Evolutionary conservation across 441 rosid genomes (phyloP).

Genomic region (Arabidopsis lyrata): DNA sequence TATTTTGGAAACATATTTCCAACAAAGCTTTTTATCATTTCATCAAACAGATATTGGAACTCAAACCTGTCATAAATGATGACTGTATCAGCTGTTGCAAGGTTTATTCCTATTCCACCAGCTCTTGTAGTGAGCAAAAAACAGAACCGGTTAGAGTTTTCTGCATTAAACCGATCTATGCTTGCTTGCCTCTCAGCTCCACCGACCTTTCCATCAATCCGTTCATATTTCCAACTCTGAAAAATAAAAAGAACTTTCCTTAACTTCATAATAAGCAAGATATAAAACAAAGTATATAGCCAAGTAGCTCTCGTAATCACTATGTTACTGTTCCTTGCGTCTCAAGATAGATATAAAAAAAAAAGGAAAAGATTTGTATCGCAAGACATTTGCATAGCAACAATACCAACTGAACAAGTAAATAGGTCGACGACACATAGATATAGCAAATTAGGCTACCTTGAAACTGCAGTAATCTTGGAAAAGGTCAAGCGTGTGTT

Average conservation of each 20-base stretch:
- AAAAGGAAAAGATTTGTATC: neutral
- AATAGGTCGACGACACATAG: neutral
- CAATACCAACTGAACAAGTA: neutral
- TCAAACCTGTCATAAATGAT: slow-evolving; percentile 89
- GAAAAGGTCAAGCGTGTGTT: slow-evolving; percentile 83
- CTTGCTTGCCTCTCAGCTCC: slow-evolving; percentile 91
- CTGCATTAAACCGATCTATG: slow-evolving; percentile 84
- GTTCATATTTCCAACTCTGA: slow-evolving; percentile 86
- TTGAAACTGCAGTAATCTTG: slow-evolving; percentile 78
- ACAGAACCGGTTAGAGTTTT: slow-evolving; percentile 85
- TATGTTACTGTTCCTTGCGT: neutral
- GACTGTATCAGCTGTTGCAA: slow-evolving; percentile 96
- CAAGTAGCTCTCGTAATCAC: neutral
- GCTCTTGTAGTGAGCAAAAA: slow-evolving; percentile 96
- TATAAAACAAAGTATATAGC: neutral
- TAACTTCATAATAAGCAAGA: neutral
- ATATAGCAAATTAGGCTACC: slow-evolving; percentile 47
- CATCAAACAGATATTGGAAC: slow-evolving; percentile 15
- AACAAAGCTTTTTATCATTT: neutral
- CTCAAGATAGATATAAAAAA: neutral
- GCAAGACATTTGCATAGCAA: neutral
- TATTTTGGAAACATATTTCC: neutral
- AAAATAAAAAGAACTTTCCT: neutral
- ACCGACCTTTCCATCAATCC: slow-evolving; percentile 88
- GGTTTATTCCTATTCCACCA: slow-evolving; percentile 95